These are phyloP conservation scores for Penstemon eatonii DNA, from an alignment of 257 asterid species.

Conservation along the genomic window DNA sequence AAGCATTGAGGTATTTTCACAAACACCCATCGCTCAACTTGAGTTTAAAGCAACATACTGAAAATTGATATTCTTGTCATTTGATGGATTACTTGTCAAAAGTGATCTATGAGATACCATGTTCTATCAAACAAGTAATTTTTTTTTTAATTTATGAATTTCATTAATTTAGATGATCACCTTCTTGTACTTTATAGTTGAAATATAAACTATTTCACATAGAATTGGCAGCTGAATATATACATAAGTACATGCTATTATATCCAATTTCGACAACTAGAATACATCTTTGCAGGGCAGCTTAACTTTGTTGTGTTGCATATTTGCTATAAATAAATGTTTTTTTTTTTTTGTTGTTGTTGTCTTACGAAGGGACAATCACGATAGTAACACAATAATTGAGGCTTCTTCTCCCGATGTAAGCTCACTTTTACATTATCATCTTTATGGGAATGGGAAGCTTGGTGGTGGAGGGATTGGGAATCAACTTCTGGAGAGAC, in stretches of 20 bases:
- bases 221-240: too few species aligned
- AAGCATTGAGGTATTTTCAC: conserved; percentile 68
- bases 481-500: conserved; percentile 99
- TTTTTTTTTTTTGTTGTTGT: background rate
- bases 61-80: too few species aligned
- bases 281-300: background rate
- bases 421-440: conserved; percentile 88
- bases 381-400: conserved; percentile 80
- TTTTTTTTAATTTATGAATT: too few species aligned
- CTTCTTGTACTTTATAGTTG: too few species aligned
- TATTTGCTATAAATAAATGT: background rate
- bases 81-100: too few species aligned
- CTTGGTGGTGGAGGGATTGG: conserved; percentile 79
- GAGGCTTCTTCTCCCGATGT: conserved; percentile 87
- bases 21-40: background rate
- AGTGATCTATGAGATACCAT: background rate
- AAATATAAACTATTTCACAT: too few species aligned
- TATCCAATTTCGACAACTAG: too few species aligned
- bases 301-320: background rate
- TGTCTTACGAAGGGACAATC: conserved; percentile 68
- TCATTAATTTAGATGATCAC: too few species aligned
- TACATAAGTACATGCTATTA: too few species aligned
- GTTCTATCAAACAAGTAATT: background rate
- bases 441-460: conserved; percentile 89
- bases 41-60: background rate